Base-by-base conservation (phyloP, 2,329 filamentous ascomycete species). In the Alternaria triticina region DNA sequence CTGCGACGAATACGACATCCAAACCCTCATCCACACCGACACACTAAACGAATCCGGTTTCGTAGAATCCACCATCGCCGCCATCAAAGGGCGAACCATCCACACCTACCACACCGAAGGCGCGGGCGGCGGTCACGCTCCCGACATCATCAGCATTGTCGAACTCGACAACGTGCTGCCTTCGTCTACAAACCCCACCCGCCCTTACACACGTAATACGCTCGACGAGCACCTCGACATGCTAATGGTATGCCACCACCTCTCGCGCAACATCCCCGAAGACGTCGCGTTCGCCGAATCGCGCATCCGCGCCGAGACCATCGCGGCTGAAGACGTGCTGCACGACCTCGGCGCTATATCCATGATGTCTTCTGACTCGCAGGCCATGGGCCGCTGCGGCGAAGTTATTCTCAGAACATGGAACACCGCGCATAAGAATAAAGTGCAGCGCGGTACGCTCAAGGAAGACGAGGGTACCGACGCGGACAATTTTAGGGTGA, bases 351-450 rank as follows among this genome's bases (percentile, higher is more conserved):
- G 95, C 60, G 95, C 95, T 67, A 97, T 98, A 80, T 94, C 90
- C 79, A 98, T 98, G 94, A 97, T 98, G 93, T 93, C 90, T 64
- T 94, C 91, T 1, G 95, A 98, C 82, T 95, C 91, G 0, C 95
- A 98, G 82, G 95, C 95, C 73, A 98, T 98, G 95, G 95, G 95
- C 60, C 91, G 95, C 54, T 97, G 93, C 77, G 95, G 95, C 68
- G 95, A 98, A 83, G 95, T 98, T 57, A 89, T 98, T 64, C 85
- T 96, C 23, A 88, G 95, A 12, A 97, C 95, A 0, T 98, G 95
- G 95, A 94, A 97, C 81, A 98, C 95, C 3, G 95, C 95, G 0
- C 93, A 97, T 82, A 97, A 97, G 87, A 98, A 98, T 79, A 97
- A 97, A 81, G 77, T 90, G 17, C 94, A 97, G 82, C 87, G 94